Percentiles rank a stretch among this genome's conserved stretches.
These are phyloP conservation scores for Globisporangium parvum DNA, from an alignment of 352 stramenopile species.

Conservation along the genomic window DNA sequence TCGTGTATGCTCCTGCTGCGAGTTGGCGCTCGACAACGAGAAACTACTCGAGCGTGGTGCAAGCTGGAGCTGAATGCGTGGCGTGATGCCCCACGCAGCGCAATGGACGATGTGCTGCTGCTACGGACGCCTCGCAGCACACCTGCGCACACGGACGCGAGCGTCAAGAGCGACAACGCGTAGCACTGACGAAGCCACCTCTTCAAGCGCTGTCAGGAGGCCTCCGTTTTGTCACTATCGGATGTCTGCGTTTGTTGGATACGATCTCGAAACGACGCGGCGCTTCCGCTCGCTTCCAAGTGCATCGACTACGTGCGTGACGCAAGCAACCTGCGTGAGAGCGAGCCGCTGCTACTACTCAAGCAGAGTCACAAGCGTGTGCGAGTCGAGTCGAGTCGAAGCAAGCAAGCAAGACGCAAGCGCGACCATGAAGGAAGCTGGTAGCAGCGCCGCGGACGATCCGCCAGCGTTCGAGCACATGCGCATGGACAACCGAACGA, in stretches of 20 bases:
- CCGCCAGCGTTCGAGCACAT: background rate
- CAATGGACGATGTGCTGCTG: too few species aligned
- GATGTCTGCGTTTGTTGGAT: background rate
- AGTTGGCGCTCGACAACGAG: background rate
- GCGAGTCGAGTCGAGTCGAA: background rate
- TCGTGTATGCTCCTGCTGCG: background rate
- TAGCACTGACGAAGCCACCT: too few species aligned
- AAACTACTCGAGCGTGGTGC: too few species aligned
- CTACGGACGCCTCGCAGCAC: too few species aligned
- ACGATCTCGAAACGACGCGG: conserved; percentile 7
- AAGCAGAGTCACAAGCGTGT: background rate
- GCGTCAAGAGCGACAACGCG: too few species aligned
- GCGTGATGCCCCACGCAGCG: too few species aligned
- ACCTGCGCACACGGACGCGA: too few species aligned
- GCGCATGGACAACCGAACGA: background rate
- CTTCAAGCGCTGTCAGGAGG: too few species aligned
- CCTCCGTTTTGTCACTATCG: too few species aligned
- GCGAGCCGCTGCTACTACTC: background rate
- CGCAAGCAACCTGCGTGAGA: background rate
- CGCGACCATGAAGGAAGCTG: conserved; percentile 10
- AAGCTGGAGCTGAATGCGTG: too few species aligned
- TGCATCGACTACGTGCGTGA: background rate
- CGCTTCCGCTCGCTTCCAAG: too few species aligned
- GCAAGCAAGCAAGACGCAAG: background rate
- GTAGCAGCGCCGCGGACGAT: background rate